Conservation (phyloP, 2,329 filamentous ascomycete genomes). For the Colletotrichum lindemuthianum region DNA sequence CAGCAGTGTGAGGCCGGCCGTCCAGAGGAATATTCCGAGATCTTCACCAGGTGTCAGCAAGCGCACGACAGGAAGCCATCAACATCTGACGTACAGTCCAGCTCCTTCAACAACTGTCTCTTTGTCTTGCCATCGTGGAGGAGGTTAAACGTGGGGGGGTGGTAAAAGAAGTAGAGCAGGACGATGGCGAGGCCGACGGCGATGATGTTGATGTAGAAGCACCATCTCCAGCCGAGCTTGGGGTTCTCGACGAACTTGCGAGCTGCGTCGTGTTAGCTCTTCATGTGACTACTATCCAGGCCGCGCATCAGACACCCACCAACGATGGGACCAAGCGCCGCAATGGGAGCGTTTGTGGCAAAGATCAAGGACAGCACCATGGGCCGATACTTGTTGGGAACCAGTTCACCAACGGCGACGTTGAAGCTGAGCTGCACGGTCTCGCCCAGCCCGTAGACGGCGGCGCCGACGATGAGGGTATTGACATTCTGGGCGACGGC, state of each 20-base stretch:
- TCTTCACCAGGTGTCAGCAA: conserved; percentile 33
- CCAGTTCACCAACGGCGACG: conserved; percentile 51
- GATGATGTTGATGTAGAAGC: conserved; percentile 54
- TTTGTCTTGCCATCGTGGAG: conserved; percentile 51
- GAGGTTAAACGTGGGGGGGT: conserved; percentile 52
- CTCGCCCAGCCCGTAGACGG: conserved; percentile 48
- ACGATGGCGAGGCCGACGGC: conserved; percentile 46
- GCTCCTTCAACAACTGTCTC: conserved; percentile 45
- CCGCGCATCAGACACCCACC: conserved; percentile 37
- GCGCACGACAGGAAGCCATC: conserved; percentile 47
- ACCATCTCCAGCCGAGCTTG: conserved; percentile 51
- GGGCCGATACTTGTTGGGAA: conserved; percentile 54
- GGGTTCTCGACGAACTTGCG: conserved; percentile 48
- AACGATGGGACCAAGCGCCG: conserved; percentile 48
- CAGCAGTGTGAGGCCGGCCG: conserved; percentile 54
- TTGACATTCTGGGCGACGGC: conserved; percentile 47
- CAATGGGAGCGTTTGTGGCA: conserved; percentile 46
- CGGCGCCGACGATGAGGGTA: conserved; percentile 48
- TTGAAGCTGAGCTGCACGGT: conserved; percentile 51
- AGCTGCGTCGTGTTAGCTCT: conserved; percentile 37
- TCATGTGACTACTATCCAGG: rapidly evolving
- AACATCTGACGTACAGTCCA: conserved; percentile 49
- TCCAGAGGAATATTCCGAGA: conserved; percentile 56
- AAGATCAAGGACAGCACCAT: conserved; percentile 47
- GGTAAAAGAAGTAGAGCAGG: conserved; percentile 51